These are phyloP conservation scores for Solanum pennellii DNA, from an alignment of 257 asterid genomes.

Conservation along the genomic window DNA sequence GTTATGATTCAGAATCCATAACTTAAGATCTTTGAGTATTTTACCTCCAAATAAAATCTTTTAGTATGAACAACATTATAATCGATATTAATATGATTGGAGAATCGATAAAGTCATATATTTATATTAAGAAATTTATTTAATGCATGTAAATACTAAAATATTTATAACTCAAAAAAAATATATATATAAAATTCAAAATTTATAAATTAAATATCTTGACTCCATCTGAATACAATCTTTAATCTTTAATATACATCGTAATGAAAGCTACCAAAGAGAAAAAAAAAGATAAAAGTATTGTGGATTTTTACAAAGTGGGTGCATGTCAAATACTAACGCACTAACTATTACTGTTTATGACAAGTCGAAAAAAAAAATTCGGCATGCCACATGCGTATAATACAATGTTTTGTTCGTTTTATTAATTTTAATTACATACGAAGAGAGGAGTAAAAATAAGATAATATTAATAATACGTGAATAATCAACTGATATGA, in stretches of 20 bases:
- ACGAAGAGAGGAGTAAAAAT: too few relatives aligned
- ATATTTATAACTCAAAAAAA: too few relatives aligned
- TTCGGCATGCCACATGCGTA: neutral
- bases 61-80: accelerated
- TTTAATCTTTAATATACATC: too few relatives aligned
- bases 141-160: neutral
- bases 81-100: neutral
- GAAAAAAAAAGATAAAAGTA: neutral
- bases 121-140: neutral
- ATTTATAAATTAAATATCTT: neutral
- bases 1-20: neutral
- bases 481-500: too few relatives aligned
- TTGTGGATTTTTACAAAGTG: neutral
- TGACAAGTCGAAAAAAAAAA: neutral
- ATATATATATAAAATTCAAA: neutral
- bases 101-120: neutral
- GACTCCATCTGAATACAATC: neutral
- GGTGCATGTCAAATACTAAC: neutral
- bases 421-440: neutral
- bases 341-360: neutral
- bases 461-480: too few relatives aligned
- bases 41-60: neutral
- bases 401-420: neutral
- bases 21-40: neutral
- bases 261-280: neutral